A percentile compares a stretch with the other conserved stretches of the same genome.
These are phyloP conservation scores for Cytospora leucostoma DNA, from an alignment of 2,329 filamentous ascomycete species.

Conservation along the genomic window DNA sequence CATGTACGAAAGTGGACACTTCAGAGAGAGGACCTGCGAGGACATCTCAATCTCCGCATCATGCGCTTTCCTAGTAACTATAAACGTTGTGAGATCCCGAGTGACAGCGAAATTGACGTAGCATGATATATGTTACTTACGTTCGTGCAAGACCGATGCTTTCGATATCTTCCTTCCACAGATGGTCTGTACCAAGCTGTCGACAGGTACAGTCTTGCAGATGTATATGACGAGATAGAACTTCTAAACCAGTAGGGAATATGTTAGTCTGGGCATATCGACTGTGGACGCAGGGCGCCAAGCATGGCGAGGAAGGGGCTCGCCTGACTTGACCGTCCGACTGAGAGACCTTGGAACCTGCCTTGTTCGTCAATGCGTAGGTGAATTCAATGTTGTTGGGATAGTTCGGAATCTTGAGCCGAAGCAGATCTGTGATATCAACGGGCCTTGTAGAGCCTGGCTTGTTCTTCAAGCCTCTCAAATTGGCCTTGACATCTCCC, in stretches of 20 bases:
- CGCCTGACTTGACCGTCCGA: conserved; percentile 27
- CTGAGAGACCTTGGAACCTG: conserved; percentile 35
- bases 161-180: conserved; percentile 73
- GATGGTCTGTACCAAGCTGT: conserved; percentile 70
- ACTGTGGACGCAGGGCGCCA: conserved; percentile 5
- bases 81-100: conserved; percentile 26
- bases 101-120: conserved; percentile 29
- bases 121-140: conserved; percentile 51
- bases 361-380: conserved; percentile 90
- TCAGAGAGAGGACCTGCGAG: conserved; percentile 84
- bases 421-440: conserved; percentile 79
- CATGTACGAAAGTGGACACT: conserved; percentile 87
- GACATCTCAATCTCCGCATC: conserved; percentile 90
- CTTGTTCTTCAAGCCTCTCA: conserved; percentile 93
- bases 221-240: conserved; percentile 74
- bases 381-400: conserved; percentile 80
- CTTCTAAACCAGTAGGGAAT: conserved; percentile 51
- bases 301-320: conserved; percentile 22
- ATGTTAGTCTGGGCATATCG: conserved; percentile 16
- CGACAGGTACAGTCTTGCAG: conserved; percentile 71
- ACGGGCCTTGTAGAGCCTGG: conserved; percentile 91
- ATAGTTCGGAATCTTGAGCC: conserved; percentile 67
- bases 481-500: conserved; percentile 86
- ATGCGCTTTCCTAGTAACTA: conserved; percentile 78
- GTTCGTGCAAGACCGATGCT: conserved; percentile 77